Evolutionary conservation across 2,329 filamentous ascomycete species (phyloP).

Genomic region (Pyricularia sp.): DNA sequence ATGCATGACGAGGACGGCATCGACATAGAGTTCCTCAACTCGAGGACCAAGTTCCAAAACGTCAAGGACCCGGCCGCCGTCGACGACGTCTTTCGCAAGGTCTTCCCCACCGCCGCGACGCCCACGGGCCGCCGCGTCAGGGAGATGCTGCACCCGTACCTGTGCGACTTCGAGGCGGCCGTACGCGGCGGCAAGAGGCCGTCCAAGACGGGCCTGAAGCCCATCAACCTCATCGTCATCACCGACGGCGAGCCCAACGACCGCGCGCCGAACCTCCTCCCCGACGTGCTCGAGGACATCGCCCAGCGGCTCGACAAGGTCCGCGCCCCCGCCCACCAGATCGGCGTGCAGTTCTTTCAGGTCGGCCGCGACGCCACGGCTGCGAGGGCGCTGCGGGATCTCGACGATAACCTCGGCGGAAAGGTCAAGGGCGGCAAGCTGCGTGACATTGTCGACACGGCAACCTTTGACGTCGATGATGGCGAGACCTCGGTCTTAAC

Average conservation of each 20-base stretch:
- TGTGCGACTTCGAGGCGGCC: constrained; percentile 41
- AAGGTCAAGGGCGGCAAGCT: constrained; percentile 43
- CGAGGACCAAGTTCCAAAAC: constrained; percentile 54
- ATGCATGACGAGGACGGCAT: constrained; percentile 73
- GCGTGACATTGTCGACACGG: constrained; percentile 87
- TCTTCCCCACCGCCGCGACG: constrained; percentile 58
- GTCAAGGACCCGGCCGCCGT: constrained; percentile 51
- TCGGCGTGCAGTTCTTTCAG: constrained; percentile 95
- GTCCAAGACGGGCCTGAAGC: constrained; percentile 45
- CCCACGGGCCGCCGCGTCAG: constrained; percentile 66
- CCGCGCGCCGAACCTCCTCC: constrained; percentile 58
- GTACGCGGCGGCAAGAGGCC: constrained; percentile 20
- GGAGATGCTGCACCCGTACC: constrained; percentile 64
- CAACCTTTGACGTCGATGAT: constrained; percentile 55
- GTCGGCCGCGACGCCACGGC: constrained; percentile 67
- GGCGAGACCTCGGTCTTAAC: constrained; percentile 40
- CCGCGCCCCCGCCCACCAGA: constrained; percentile 67
- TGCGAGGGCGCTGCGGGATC: constrained; percentile 50
- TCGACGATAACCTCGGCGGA: constrained; percentile 64
- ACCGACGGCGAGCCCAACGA: constrained; percentile 81
- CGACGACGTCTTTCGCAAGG: constrained; percentile 57
- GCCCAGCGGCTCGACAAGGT: constrained; percentile 63
- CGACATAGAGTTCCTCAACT: constrained; percentile 87
- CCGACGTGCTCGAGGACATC: constrained; percentile 54
- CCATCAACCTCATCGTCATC: constrained; percentile 85